phyloP scores from a whole-genome alignment of 1,284 basidiomycete species.

The Puccinia novopanici region DNA sequence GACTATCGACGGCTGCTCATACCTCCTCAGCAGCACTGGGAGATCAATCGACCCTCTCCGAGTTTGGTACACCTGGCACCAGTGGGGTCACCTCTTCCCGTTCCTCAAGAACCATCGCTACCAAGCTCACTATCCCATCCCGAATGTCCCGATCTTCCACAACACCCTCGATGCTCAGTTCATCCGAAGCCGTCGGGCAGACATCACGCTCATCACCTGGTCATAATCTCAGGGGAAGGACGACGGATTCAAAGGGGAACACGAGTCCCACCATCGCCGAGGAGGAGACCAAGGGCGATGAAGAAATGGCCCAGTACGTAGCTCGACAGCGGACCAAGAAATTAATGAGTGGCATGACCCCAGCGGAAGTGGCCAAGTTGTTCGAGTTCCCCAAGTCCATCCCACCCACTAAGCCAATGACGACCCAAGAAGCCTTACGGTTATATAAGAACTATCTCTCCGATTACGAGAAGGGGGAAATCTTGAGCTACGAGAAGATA shows the following conservation, averaged over 20 bases:
- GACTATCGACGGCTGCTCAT: conserved; percentile 39
- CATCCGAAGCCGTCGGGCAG: conserved; percentile 49
- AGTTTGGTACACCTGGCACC: conserved; percentile 22
- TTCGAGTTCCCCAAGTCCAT: conserved; percentile 89
- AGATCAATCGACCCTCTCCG: conserved; percentile 23
- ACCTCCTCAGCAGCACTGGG: background rate
- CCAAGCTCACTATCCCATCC: conserved; percentile 54
- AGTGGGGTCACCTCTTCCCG: conserved; percentile 51
- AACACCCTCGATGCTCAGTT: conserved; percentile 49
- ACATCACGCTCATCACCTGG: conserved; percentile 51
- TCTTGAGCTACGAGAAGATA: conserved; percentile 80
- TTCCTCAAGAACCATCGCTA: conserved; percentile 52
- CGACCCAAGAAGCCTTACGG: conserved; percentile 65
- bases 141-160: conserved; percentile 55
- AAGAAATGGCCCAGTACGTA: conserved; percentile 95
- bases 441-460: conserved; percentile 60
- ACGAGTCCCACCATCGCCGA: conserved; percentile 62
- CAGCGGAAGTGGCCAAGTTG: conserved; percentile 82
- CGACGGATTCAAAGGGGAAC: conserved; percentile 24
- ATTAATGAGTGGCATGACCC: conserved; percentile 73
- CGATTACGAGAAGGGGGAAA: conserved; percentile 82
- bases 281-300: conserved; percentile 86
- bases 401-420: conserved; percentile 69
- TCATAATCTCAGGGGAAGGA: conserved; percentile 30
- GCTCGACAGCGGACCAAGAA: conserved; percentile 84